Evolutionary conservation across 305 asterid genomes (phyloP).

Genomic region (Solanum hybrid): DNA sequence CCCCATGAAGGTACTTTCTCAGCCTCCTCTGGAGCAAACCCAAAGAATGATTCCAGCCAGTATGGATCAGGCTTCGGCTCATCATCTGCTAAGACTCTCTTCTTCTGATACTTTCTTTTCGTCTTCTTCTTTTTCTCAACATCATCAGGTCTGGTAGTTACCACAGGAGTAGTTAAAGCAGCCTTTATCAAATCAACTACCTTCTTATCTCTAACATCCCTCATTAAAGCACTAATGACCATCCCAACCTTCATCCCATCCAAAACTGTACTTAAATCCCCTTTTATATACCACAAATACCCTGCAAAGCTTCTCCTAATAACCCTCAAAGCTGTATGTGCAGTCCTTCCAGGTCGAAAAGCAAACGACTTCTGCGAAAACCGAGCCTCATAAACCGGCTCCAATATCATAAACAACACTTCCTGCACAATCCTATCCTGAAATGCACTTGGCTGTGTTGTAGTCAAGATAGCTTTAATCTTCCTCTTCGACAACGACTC

Average conservation of each 20-base stretch:
- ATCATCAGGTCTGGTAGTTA: constrained; percentile 46
- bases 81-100: constrained; percentile 82
- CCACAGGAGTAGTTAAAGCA: constrained; percentile 70
- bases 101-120: constrained; percentile 84
- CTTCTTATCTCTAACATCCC: constrained; percentile 90
- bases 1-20: constrained; percentile 87
- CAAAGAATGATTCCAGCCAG: constrained; percentile 83
- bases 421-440: constrained; percentile 92
- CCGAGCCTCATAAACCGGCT: constrained; percentile 81
- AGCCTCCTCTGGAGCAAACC: constrained; percentile 96
- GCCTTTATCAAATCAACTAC: constrained; percentile 83
- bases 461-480: constrained; percentile 68
- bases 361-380: constrained; percentile 86
- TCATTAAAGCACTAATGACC: constrained; percentile 75
- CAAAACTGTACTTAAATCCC: constrained; percentile 74
- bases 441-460: constrained; percentile 67
- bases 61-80: constrained; percentile 98
- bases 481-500: constrained; percentile 85
- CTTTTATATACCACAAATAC: constrained; percentile 88
- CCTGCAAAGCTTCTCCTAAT: constrained; percentile 94
- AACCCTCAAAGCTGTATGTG: constrained; percentile 77
- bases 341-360: constrained; percentile 85
- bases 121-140: constrained; percentile 67
- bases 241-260: constrained; percentile 91
- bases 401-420: constrained; percentile 68